phyloP scores from a whole-genome alignment of 352 stramenopile species.

The Phytophthora palmivora region DNA sequence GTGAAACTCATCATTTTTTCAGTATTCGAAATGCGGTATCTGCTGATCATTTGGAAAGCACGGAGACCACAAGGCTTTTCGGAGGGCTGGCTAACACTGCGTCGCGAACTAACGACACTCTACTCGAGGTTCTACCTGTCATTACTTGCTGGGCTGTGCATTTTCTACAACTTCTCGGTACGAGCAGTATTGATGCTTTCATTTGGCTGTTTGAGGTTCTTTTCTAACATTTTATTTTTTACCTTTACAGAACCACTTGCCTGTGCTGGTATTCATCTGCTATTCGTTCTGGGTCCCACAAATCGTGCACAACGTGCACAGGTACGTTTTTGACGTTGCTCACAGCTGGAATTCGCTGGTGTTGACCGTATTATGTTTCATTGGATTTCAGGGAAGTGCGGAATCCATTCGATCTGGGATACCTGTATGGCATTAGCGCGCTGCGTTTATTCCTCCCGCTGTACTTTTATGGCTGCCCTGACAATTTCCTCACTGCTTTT shows the following conservation, averaged over 20 bases:
- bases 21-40: conserved; percentile 98
- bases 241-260: conserved; percentile 75
- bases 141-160: conserved; percentile 89
- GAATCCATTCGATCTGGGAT: conserved; percentile 94
- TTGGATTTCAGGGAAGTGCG: conserved; percentile 79
- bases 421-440: conserved; percentile 95
- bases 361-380: conserved; percentile 3
- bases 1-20: conserved; percentile 99
- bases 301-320: conserved; percentile 96
- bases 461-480: conserved; percentile 95
- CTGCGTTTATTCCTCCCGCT: conserved; percentile 94
- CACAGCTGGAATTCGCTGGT: neutral
- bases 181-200: conserved; percentile 7
- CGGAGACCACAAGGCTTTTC: conserved; percentile 87
- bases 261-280: conserved; percentile 92
- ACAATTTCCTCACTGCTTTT: conserved; percentile 93
- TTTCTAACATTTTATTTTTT: conserved; percentile 10
- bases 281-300: conserved; percentile 99
- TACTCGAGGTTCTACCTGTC: conserved; percentile 97
- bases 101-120: conserved; percentile 93
- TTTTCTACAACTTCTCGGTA: conserved; percentile 93
- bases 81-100: conserved; percentile 88
- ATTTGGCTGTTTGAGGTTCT: neutral
- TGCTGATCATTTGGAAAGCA: conserved; percentile 97
- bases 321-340: conserved; percentile 40